Evolutionary conservation across 2,329 filamentous ascomycete species (phyloP), one percentile per base, ranked within the genome.

Genomic region (Colletotrichum tabaci): DNA sequence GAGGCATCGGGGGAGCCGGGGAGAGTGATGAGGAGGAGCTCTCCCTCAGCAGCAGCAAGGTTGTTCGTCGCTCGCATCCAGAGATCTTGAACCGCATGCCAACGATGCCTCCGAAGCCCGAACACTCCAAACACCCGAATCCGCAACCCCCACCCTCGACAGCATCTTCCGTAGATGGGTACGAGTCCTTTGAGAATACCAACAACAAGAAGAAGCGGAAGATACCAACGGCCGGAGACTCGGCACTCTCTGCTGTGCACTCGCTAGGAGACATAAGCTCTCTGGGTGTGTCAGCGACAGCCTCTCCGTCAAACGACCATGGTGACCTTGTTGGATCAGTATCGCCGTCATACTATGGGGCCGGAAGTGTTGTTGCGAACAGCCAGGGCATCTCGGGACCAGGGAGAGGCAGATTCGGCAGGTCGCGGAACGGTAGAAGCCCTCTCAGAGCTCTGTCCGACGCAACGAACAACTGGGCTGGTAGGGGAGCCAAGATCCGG

Each of bases 151-250:
- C 92, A 60, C 88, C 88, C 53, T 94, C 94, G 15, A 91, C 92
- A 30, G 87, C 89, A 7, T 92, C 92, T 5, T 93, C 92, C 3
- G 85, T 90, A 13, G 96, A 98, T 80, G 95, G 95, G 16, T 98
- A 98, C 80, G 96, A 99, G 81, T 96, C 94, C 8, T 97, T 98
- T 77, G 96, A 99, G 82, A 98, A 98, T 78, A 97, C 94, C 46
- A 98, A 98, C 81, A 99, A 99, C 80, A 99, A 99, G 84, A 99
- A 98, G 86, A 98, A 99, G 83, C 90, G 96, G 76, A 99, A 99
- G 84, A 98, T 99, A 47, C 96, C 96, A 0, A 95, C 95, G 0
- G 94, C 94, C 12, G 93, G 94, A 21, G 93, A 94, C 77, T 86
- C 91, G 16, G 30, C 56, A 1, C 58, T 84, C 42, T 81, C 80